Percentiles rank a stretch among this genome's conserved stretches.
Evolutionary conservation across 2,329 filamentous ascomycete genomes (phyloP).

Genomic region (Claviceps digitariae): DNA sequence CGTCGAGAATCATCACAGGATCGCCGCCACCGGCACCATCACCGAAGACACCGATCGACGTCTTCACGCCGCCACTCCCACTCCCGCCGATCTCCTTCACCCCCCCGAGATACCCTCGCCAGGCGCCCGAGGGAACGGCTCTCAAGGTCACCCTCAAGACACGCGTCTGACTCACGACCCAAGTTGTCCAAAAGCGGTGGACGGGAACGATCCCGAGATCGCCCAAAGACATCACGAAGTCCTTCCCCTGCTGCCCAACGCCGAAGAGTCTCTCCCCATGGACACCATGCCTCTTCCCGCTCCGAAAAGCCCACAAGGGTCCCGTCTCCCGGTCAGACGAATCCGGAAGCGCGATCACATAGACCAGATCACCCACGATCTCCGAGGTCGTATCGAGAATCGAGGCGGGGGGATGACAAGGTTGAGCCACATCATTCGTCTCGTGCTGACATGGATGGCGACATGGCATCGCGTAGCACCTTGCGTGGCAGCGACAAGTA

Average conservation of each 20-base stretch:
- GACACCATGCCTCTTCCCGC: slow-evolving; percentile 11
- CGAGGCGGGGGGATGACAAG: slow-evolving; percentile 16
- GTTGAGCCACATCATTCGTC: slow-evolving; percentile 25
- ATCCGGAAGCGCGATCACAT: background rate
- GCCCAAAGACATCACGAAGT: slow-evolving; percentile 5
- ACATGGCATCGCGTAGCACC: slow-evolving; percentile 31
- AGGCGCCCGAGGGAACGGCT: slow-evolving; percentile 12
- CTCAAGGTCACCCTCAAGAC: slow-evolving; percentile 14
- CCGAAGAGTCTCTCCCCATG: slow-evolving; percentile 3
- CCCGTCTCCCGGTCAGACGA: slow-evolving; percentile 5
- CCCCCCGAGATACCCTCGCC: slow-evolving; percentile 9
- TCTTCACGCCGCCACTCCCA: slow-evolving; percentile 18
- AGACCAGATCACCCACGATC: slow-evolving; percentile 13
- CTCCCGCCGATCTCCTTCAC: slow-evolving; percentile 16
- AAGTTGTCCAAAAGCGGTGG: background rate
- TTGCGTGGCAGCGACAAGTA: slow-evolving; percentile 28
- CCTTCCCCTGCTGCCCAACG: slow-evolving; percentile 5
- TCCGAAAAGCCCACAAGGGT: slow-evolving; percentile 10
- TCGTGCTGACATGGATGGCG: slow-evolving; percentile 36
- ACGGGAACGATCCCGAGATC: slow-evolving; percentile 3
- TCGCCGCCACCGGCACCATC: slow-evolving; percentile 13
- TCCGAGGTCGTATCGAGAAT: slow-evolving; percentile 15
- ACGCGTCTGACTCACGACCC: slow-evolving; percentile 1
- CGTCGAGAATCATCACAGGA: slow-evolving; percentile 19
- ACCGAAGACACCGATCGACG: slow-evolving; percentile 4